Base-by-base conservation (phyloP, 768 basidiomycete genomes). In the Tephrocybe sp. region DNA sequence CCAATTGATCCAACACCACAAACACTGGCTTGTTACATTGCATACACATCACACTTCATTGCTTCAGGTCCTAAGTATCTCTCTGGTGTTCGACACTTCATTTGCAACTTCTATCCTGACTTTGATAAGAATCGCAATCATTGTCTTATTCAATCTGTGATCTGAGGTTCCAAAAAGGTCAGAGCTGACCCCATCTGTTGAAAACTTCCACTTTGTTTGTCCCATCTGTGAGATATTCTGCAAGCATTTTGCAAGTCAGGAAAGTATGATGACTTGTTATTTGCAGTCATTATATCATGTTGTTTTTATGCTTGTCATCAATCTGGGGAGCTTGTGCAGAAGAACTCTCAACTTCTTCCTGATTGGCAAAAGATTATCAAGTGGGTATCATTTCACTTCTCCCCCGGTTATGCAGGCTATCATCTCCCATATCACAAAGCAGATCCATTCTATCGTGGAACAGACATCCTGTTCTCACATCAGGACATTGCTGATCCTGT, bases 391-490 rank as follows among this genome's bases (percentile, higher is more conserved):
- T 28, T 49, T 3, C 8, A 16, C 1, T 49, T 41, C 19, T 0
- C 18, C 12, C 3, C 7, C 15, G 9, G 30, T 13, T 30, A 31
- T 8, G 38, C 37, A 3, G 18, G 35, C 5, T 68, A 66, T 44
- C 57, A 47, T 24, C 54, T 68, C 0, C 65, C 63, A 7, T 68
- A 68, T 39, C 64, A 68, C 43, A 68, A 68, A 36, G 42, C 49
- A 2, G 57, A 68, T 46, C 59, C 55, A 9, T 66, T 68, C 47
- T 66, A 59, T 31, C 56, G 38, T 0, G 64, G 66, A 0, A 60
- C 62, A 2, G 54, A 62, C 25, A 52, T 66, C 26, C 41, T 66
- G 1, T 51, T 65, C 18, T 47, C 55, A 3, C 9, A 16, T 2
- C 58, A 62, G 35, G 42, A 55, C 6, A 36, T 60, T 40, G 63